Evolutionary conservation across 805 yeast genomes (phyloP), one percentile per base, ranked within the genome.

Genomic region (Naumovozyma baii): DNA sequence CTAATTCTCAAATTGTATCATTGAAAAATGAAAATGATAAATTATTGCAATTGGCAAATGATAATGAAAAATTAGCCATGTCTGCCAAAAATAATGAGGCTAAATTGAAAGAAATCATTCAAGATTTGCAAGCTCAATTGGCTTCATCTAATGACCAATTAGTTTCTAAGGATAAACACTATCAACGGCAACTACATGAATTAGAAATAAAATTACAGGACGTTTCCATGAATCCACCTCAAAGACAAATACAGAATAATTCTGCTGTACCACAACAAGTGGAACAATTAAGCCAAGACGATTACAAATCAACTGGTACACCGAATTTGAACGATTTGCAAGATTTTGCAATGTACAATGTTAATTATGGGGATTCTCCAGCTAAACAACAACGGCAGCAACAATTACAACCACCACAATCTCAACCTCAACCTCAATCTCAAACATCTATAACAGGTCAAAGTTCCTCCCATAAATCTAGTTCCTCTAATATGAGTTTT

Each of bases 291-390:
- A 12, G 9, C 20, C 39, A 36, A 19, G 32, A 41, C 15, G 36
- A 44, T 18, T 50, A 47, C 34, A 51, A 40, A 4, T 20, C 52
- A 5, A 48, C 60, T 7, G 62, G 62, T n/a, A 58, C 63, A 22
- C 62, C 63, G 13, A 43, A 54, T 25, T 39, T 60, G 35, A 50
- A 48, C 19, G 64, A 59, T 40, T 45, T 61, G 17, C 56, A 59
- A 42, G 60, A 59, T 39, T 42, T 61, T 31, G 60, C 64, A 7
- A 42, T 58, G 1, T 54, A 49, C 42, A 57, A 58, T 22, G 54
- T 56, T 13, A 48, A 47, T 16, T 59, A 57, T 34, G 57, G 53
- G n/a, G 55, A 52, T 26, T 47, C 59, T 13, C 57, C 62, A 5
- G 37, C 15, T 29, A 7, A 22, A 7, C 46, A 15, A 39, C 31